These are phyloP conservation scores for Auricularia heimuer DNA, from an alignment of 768 basidiomycete species.

Conservation along the genomic window DNA sequence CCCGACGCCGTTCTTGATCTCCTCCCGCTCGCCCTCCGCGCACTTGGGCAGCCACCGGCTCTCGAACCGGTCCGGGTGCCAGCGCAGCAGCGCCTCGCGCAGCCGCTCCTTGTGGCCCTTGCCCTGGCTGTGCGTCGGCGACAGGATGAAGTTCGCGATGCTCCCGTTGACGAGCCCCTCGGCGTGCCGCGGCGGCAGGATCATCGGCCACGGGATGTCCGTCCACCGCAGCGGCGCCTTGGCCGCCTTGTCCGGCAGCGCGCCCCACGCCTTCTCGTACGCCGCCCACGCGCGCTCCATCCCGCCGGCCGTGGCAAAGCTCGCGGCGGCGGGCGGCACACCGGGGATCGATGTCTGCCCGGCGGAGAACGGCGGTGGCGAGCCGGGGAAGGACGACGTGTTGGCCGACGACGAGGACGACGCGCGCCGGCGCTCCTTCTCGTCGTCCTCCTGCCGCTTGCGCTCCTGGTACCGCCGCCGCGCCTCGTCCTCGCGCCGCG, in stretches of 20 bases:
- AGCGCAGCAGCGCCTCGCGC: slow-evolving; percentile 62
- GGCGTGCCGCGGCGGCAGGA: slow-evolving; percentile 1
- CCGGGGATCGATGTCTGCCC: background rate
- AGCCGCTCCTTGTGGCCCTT: slow-evolving; percentile 49
- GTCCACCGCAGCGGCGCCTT: slow-evolving; percentile 1
- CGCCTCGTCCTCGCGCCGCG: slow-evolving; percentile 2
- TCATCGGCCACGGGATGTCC: slow-evolving; percentile 9
- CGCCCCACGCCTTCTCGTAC: slow-evolving; percentile 12
- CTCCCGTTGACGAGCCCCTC: slow-evolving; percentile 5
- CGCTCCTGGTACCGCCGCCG: slow-evolving; percentile 8
- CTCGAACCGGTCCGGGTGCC: slow-evolving; percentile 82
- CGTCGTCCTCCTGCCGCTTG: slow-evolving; percentile 9
- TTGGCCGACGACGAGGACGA: background rate
- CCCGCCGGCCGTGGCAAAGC: slow-evolving; percentile 2
- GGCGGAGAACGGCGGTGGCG: slow-evolving; percentile 10
- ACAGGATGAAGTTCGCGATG: slow-evolving; percentile 8
- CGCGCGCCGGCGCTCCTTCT: slow-evolving; percentile 6
- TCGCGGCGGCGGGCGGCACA: background rate
- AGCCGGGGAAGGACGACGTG: background rate
- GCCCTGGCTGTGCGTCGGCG: slow-evolving; percentile 8
- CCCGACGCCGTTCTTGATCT: slow-evolving; percentile 64
- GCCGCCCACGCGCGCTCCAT: slow-evolving; percentile 8
- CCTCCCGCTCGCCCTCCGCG: slow-evolving; percentile 49
- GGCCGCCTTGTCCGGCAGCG: slow-evolving; percentile 1
- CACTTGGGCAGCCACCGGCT: slow-evolving; percentile 58